phyloP scores from a whole-genome alignment of 1,139 yeast species.

The Martiniozyma asiatica region DNA sequence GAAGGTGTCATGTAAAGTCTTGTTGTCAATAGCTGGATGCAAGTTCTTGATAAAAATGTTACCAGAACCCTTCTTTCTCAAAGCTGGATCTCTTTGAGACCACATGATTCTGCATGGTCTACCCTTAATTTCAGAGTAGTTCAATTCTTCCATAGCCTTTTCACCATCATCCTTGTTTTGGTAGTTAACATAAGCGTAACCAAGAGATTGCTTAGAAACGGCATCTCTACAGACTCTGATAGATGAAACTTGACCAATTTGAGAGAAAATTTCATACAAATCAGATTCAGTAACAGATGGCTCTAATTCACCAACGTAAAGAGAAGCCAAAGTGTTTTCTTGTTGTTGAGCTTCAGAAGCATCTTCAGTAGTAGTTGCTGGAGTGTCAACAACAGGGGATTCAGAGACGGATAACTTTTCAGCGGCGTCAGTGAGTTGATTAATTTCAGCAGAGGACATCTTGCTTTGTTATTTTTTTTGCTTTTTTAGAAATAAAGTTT shows the following conservation, averaged over 20 bases:
- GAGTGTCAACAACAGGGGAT: conserved; percentile 19
- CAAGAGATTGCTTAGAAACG: conserved; percentile 90
- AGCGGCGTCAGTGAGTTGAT: conserved; percentile 43
- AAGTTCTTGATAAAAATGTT: conserved; percentile 97
- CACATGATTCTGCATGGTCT: conserved; percentile 99
- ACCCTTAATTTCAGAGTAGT: conserved; percentile 89
- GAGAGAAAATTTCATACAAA: conserved; percentile 88
- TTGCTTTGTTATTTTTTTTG: conserved; percentile 9
- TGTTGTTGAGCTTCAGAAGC: conserved; percentile 26
- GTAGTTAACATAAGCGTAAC: conserved; percentile 97
- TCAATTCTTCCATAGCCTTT: conserved; percentile 89
- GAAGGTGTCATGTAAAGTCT: conserved; percentile 96
- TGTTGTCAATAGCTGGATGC: conserved; percentile 97
- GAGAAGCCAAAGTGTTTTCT: conserved; percentile 50
- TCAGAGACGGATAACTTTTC: conserved; percentile 39
- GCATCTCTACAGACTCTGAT: conserved; percentile 99
- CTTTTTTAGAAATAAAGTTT: conserved; percentile 5
- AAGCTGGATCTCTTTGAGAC: conserved; percentile 98
- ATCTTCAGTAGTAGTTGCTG: conserved; percentile 25
- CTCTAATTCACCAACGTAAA: conserved; percentile 96
- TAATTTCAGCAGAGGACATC: conserved; percentile 39
- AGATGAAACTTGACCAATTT: conserved; percentile 90
- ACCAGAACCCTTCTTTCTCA: conserved; percentile 93
- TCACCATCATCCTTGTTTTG: conserved; percentile 85
- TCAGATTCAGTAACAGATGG: conserved; percentile 89